Base-by-base conservation (phyloP, 2,329 filamentous ascomycete species). In the Hymenoscyphus repandus region DNA sequence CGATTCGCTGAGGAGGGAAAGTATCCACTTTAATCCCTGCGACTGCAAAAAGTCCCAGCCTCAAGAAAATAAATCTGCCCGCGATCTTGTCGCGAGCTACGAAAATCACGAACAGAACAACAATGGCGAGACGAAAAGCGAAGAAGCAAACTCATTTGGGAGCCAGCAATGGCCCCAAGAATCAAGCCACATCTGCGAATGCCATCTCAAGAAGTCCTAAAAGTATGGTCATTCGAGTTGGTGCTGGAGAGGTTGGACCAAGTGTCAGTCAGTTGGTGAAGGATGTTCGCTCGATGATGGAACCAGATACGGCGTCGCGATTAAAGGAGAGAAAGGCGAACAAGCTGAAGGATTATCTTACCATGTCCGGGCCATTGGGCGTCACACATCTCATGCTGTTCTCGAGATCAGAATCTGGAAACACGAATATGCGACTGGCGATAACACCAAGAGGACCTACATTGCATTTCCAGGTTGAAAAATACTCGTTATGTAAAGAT, bases 141-240 rank as follows among this genome's bases (percentile, higher is more conserved):
- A 96, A 96, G 76, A 95, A 92, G 79, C 84, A 89, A 68, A 96
- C 91, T 54, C 90, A 96, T 70, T 70, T 85, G 49, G 83, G 85
- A 54, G 80, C 85, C 45, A 78, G 75, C 55, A 69, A 74, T 55
- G 72, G 77, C 62, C 63, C 74, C 62, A 61, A 72, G 57, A 58
- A 75, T 63, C 77, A 78, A 57, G 73, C 76, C 39, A 77, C 80
- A 51, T 82, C 83, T 69, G 78, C 81, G 52, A 79, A 83, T 20
- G 76, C 74, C 52, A 58, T 63, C 36, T 75, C 79, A 47, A 82
- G 83, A 58, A 78, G 83, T 46, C 93, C 93, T 32, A 96, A 96
- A 77, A 95, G 87, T 68, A 96, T 99, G 92, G 92, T 99, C 52
- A 96, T 99, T 70, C 88, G 93, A 61, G 91, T 96, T 64, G 93